Evolutionary conservation across 768 basidiomycete genomes (phyloP).

Genomic region (Dentipellis sp.): DNA sequence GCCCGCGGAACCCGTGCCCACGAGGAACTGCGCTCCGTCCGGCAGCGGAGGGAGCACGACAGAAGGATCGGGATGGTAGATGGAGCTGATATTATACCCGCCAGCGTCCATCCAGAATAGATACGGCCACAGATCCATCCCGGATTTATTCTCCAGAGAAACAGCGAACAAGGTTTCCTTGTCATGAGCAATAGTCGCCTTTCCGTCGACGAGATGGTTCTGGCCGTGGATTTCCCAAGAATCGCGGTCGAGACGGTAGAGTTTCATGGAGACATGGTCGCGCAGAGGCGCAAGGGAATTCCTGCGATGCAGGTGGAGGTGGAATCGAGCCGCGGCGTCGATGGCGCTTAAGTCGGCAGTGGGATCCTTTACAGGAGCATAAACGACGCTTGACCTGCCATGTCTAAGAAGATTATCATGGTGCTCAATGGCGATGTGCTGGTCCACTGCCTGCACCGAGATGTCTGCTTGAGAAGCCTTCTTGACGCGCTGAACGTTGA

Average conservation of each 20-base stretch:
- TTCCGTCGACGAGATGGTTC: conserved; percentile 39
- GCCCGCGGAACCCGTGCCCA: conserved; percentile 31
- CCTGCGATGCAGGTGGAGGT: conserved; percentile 44
- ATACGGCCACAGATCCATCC: conserved; percentile 52
- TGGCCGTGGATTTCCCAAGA: conserved; percentile 33
- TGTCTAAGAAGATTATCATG: conserved; percentile 32
- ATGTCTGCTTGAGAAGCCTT: conserved; percentile 38
- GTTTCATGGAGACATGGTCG: conserved; percentile 41
- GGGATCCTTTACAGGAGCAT: conserved; percentile 27
- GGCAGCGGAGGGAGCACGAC: conserved; percentile 33
- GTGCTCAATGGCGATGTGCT: conserved; percentile 33
- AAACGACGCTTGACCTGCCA: conserved; percentile 25
- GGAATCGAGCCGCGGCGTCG: conserved; percentile 50
- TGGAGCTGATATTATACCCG: conserved; percentile 41
- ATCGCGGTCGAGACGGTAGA: conserved; percentile 38
- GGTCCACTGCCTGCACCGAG: conserved; percentile 34
- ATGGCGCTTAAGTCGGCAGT: conserved; percentile 29
- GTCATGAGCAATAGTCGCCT: conserved; percentile 36
- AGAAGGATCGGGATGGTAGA: conserved; percentile 42
- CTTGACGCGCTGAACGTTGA: conserved; percentile 38
- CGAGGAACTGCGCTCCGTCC: conserved; percentile 30
- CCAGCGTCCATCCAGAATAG: conserved; percentile 53
- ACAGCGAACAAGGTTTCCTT: conserved; percentile 36
- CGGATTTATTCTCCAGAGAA: conserved; percentile 39
- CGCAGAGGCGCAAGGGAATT: conserved; percentile 39